Base-by-base conservation (phyloP, 768 basidiomycete species). In the Macrolepiota dolichaula region DNA sequence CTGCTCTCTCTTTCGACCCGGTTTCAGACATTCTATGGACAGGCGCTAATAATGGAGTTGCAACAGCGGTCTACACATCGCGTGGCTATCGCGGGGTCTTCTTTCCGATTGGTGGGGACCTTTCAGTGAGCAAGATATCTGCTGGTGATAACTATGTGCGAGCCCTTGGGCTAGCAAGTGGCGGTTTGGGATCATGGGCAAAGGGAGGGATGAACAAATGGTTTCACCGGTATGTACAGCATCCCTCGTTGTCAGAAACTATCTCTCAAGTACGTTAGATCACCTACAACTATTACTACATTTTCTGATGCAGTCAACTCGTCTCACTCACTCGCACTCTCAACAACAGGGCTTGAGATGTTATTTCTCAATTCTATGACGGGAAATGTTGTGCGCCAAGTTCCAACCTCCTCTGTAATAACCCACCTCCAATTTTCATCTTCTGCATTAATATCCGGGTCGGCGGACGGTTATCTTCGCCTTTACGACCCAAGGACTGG, bases 1-100 rank as follows among this genome's bases (percentile, higher is more conserved):
- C 91, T 24, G 84, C 92, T 0, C 79, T 97, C 59, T 84, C 88
- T 0, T 96, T 98, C 71, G 96, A 99, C 73, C 89, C 94, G 7
- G 87, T 91, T 22, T 92, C 93, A 0, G 95, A 98, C 72, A 85
- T 89, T 5, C 76, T 99, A 37, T 97, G 95, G 94, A 78, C 88
- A 51, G 96, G 95, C 32, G 80, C 84, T 9, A 84, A 86, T 60
- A 74, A 83, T 29, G 96, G 96, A 2, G 77, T 77, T 59, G 81
- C 97, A 62, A 71, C 80, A 42, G 88, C 90, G 1, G 83, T 87
- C 70, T 86, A 91, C 74, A 80, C 85, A 44, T 71, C 81, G 32
- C 81, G 79, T 51, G 88, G 86, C 15, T 69, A 84, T 52, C 84
- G 86, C 53, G 90, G 91, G 2, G 88, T 92, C 36, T 82, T 81